Evolutionary conservation across 331 rosid species (phyloP).

Genomic region (Spiraea crenata): DNA sequence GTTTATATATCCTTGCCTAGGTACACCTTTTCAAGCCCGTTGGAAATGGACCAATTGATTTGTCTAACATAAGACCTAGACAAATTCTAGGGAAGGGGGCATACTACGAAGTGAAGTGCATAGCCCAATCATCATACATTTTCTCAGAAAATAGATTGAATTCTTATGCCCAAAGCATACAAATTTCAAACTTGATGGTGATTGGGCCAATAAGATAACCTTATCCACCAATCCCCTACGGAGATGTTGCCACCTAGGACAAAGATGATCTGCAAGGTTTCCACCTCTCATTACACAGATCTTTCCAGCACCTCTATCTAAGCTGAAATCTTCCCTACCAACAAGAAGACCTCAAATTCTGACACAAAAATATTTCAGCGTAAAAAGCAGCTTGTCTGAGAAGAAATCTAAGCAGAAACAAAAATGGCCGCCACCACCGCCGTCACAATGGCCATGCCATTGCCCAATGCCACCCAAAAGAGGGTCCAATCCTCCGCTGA

Average conservation of each 20-base stretch:
- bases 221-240: constrained; percentile 37
- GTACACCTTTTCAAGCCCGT: too few relatives aligned
- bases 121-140: too few relatives aligned
- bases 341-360: constrained; percentile 8
- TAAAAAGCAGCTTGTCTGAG: neutral
- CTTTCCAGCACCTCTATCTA: constrained; percentile 23
- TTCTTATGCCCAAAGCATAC: too few relatives aligned
- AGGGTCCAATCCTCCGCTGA: constrained; percentile 43
- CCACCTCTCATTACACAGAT: constrained; percentile 47
- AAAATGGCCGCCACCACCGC: constrained; percentile 79
- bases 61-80: neutral
- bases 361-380: neutral
- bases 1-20: too few relatives aligned
- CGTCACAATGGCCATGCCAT: constrained; percentile 77
- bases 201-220: constrained; percentile 63
- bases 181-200: constrained; percentile 15
- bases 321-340: constrained; percentile 14
- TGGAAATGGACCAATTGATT: neutral
- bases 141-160: too few relatives aligned
- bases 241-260: constrained; percentile 63
- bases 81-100: too few relatives aligned
- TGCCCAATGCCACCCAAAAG: constrained; percentile 48
- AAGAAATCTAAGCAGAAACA: constrained; percentile 5
- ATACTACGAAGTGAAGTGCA: too few relatives aligned
- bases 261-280: constrained; percentile 32